A percentile compares a stretch with the other conserved stretches of the same genome.
Evolutionary conservation across 805 yeast species (phyloP).

Genomic region (Hanseniaspora lindneri): DNA sequence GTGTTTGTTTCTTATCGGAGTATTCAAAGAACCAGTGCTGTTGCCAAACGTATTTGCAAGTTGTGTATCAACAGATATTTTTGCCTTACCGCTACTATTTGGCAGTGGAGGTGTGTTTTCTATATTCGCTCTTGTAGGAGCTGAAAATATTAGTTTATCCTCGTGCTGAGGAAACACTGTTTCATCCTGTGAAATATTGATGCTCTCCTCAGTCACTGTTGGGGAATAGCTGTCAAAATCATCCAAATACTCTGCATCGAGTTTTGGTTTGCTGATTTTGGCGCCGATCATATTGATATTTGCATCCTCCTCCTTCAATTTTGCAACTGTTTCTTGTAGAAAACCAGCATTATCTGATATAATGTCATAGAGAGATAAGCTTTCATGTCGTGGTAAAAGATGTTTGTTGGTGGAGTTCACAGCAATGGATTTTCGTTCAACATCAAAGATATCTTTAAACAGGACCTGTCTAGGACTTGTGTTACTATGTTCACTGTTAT

Average conservation of each 20-base stretch:
- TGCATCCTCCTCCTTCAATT: neutral
- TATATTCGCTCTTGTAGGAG: neutral
- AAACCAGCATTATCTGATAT: neutral
- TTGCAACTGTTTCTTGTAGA: neutral
- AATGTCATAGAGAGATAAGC: constrained; percentile 1
- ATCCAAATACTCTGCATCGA: too few species aligned
- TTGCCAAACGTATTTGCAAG: neutral
- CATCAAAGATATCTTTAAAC: constrained; percentile 14
- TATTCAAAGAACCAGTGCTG: constrained; percentile 21
- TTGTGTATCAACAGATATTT: neutral
- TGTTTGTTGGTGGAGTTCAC: neutral
- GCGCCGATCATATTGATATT: neutral
- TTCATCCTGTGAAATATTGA: too few species aligned
- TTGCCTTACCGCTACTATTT: neutral
- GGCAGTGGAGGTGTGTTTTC: too few species aligned
- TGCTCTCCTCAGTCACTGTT: too few species aligned
- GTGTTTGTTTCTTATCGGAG: constrained; percentile 26
- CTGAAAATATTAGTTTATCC: too few species aligned
- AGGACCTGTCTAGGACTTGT: constrained; percentile 8
- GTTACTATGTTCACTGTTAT: too few species aligned
- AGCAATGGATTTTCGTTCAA: neutral
- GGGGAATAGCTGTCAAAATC: too few species aligned
- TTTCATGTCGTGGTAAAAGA: neutral
- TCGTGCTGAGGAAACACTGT: too few species aligned
- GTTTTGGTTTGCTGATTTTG: too few species aligned